phyloP scores from a whole-genome alignment of 495 filamentous ascomycete genomes.

The Margaritispora aquatica region DNA sequence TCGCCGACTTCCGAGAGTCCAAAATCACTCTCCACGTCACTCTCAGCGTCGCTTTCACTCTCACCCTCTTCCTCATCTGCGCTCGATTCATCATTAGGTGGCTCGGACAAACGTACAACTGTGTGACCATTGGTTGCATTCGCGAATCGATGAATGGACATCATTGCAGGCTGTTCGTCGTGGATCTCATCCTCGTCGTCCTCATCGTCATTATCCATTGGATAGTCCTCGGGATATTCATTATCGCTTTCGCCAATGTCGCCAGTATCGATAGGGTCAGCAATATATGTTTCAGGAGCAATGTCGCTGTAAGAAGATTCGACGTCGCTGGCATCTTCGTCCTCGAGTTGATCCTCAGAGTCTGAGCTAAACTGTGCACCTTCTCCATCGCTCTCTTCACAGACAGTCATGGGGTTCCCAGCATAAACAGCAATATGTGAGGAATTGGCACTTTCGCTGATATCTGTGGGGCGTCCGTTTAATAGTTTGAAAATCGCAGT shows the following conservation, averaged over 20 bases:
- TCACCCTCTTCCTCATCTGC: conserved; percentile 11
- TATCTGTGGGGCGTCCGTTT: conserved; percentile 9
- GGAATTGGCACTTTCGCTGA: conserved; percentile 1
- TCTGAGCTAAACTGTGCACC: conserved; percentile 31
- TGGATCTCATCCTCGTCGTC: background rate
- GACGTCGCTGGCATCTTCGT: background rate
- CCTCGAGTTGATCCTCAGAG: conserved; percentile 13
- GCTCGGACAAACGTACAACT: conserved; percentile 2
- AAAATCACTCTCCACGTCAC: conserved; percentile 18
- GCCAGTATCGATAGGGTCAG: background rate
- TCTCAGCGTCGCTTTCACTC: too few species aligned
- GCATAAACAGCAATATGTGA: conserved; percentile 5
- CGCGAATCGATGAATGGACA: background rate
- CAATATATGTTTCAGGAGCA: background rate
- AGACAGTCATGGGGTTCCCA: conserved; percentile 9
- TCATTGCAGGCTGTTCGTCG: background rate
- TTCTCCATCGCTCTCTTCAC: conserved; percentile 20
- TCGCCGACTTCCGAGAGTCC: conserved; percentile 19
- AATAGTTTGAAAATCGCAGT: conserved; percentile 2
- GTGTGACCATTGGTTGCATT: conserved; percentile 3
- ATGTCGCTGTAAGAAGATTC: background rate
- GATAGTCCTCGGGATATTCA: conserved; percentile 24
- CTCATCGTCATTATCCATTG: conserved; percentile 20
- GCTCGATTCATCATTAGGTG: background rate
- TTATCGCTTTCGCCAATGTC: background rate